Percentiles rank a stretch among this genome's conserved stretches.
These are phyloP conservation scores for Xerocomus nothofagi DNA, from an alignment of 1,284 basidiomycete genomes.

Conservation along the genomic window DNA sequence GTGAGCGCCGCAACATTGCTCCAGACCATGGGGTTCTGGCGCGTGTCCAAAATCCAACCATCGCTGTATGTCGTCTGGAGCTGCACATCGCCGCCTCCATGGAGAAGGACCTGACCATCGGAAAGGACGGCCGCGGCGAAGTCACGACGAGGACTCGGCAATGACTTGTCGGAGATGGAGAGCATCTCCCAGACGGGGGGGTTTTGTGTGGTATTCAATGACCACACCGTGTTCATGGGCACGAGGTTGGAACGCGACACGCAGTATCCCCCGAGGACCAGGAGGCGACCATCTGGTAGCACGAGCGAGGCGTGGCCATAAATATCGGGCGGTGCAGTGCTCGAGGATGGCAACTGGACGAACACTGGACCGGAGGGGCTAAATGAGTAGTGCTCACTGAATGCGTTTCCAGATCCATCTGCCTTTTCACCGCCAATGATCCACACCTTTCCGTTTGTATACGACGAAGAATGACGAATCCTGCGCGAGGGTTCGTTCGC, in stretches of 20 bases:
- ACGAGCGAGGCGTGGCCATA: constrained; percentile 72
- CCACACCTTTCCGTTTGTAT: constrained; percentile 44
- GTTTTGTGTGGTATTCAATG: constrained; percentile 57
- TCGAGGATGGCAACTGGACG: constrained; percentile 48
- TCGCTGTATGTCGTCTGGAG: constrained; percentile 61
- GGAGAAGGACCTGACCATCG: constrained; percentile 63
- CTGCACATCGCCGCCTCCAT: constrained; percentile 70
- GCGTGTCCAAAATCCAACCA: constrained; percentile 73
- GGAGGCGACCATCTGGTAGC: constrained; percentile 62
- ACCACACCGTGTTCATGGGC: constrained; percentile 61
- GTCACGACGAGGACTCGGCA: constrained; percentile 65
- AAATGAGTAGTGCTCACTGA: constrained; percentile 68
- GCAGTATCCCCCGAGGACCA: constrained; percentile 77
- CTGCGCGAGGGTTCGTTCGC: constrained; percentile 68
- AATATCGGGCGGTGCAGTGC: constrained; percentile 61
- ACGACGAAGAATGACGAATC: constrained; percentile 67
- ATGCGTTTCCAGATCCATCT: constrained; percentile 69
- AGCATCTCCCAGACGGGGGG: constrained; percentile 53
- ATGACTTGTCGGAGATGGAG: constrained; percentile 37
- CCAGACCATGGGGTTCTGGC: constrained; percentile 58
- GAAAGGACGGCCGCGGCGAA: constrained; percentile 61
- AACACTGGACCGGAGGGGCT: constrained; percentile 54
- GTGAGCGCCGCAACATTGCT: constrained; percentile 49
- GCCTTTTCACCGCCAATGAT: constrained; percentile 75
- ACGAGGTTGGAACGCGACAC: constrained; percentile 48